Evolutionary conservation across 768 basidiomycete genomes (phyloP).

Genomic region (Peribolospora kevripleyi): DNA sequence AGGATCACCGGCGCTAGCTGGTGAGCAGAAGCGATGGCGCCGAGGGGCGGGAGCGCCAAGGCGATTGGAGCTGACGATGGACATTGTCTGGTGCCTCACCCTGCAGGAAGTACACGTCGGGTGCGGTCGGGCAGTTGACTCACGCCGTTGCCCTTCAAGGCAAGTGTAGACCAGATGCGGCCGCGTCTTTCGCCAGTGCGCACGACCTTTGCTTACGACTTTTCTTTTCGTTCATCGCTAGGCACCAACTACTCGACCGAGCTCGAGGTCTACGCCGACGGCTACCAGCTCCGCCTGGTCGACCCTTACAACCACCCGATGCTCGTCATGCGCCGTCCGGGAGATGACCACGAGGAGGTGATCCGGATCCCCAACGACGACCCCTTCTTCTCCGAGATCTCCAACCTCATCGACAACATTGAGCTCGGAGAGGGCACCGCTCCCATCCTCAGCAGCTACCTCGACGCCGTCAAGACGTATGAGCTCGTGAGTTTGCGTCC

Average conservation of each 20-base stretch:
- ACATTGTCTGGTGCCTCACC: background rate
- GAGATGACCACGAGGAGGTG: conserved; percentile 21
- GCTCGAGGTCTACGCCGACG: conserved; percentile 38
- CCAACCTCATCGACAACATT: conserved; percentile 20
- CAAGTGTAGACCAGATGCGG: no score
- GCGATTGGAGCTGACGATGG: background rate
- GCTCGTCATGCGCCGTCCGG: conserved; percentile 44
- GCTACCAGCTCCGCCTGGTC: conserved; percentile 33
- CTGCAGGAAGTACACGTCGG: conserved; percentile 60
- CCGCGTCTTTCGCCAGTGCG: no score
- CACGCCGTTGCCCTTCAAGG: conserved; percentile 83
- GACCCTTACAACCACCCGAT: conserved; percentile 86
- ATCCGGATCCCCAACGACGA: conserved; percentile 14
- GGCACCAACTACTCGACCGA: conserved; percentile 14
- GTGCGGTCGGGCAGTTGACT: conserved; percentile 75
- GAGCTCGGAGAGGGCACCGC: conserved; percentile 6
- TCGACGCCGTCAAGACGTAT: conserved; percentile 14
- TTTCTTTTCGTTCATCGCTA: background rate
- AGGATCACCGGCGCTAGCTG: conserved; percentile 81
- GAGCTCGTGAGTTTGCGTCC: conserved; percentile 5
- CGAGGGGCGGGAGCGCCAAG: no score
- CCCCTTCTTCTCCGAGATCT: conserved; percentile 23
- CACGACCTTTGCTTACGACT: no score
- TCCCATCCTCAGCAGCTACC: conserved; percentile 7
- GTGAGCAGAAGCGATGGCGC: conserved; percentile 16